phyloP scores from a whole-genome alignment of 805 yeast species.

The Debaryomyces castellii region DNA sequence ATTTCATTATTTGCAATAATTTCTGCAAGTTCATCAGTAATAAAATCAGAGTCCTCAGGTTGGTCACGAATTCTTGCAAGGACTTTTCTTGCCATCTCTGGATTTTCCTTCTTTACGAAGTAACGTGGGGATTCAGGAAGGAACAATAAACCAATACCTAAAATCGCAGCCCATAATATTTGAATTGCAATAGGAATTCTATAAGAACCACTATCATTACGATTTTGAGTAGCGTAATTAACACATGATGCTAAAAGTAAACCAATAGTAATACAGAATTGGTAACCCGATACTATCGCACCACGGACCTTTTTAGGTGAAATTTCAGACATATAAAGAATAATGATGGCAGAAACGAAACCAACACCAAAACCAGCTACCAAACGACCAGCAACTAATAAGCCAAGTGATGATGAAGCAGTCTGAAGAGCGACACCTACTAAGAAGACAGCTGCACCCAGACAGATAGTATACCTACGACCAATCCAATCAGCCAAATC shows the following conservation, averaged over 20 bases:
- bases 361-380: slow-evolving; percentile 45
- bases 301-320: slow-evolving; percentile 46
- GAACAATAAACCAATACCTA: slow-evolving; percentile 30
- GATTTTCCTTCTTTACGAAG: slow-evolving; percentile 29
- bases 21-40: slow-evolving; percentile 19
- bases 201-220: slow-evolving; percentile 37
- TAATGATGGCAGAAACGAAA: slow-evolving; percentile 38
- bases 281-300: slow-evolving; percentile 40
- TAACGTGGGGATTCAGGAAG: slow-evolving; percentile 49
- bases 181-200: slow-evolving; percentile 43
- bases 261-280: slow-evolving; percentile 41
- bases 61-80: slow-evolving; percentile 24
- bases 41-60: slow-evolving; percentile 19
- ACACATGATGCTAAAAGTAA: slow-evolving; percentile 37
- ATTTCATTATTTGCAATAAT: slow-evolving; percentile 18
- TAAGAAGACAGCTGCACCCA: slow-evolving; percentile 34
- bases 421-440: slow-evolving; percentile 40
- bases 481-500: slow-evolving; percentile 37
- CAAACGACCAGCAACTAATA: slow-evolving; percentile 39
- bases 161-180: slow-evolving; percentile 34
- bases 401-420: slow-evolving; percentile 31
- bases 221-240: slow-evolving; percentile 33
- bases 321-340: slow-evolving; percentile 41
- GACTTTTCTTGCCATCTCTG: slow-evolving; percentile 25
- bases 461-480: slow-evolving; percentile 39